phyloP scores from a whole-genome alignment of 768 basidiomycete genomes.

The Lenzites betulinus region DNA sequence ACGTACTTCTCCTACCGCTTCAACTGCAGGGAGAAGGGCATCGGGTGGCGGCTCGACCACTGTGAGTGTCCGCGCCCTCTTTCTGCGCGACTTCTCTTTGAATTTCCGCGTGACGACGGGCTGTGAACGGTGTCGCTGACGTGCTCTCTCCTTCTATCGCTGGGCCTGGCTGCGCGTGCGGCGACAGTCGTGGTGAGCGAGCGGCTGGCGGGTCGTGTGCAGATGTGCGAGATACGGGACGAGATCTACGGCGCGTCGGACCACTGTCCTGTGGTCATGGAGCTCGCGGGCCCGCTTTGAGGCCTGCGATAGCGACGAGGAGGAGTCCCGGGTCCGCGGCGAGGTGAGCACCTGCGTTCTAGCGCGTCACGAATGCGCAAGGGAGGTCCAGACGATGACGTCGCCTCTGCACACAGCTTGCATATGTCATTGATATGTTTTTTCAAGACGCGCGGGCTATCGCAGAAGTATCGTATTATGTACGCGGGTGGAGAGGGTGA shows the following conservation, averaged over 20 bases:
- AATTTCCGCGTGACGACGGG: neutral
- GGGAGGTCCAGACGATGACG: neutral
- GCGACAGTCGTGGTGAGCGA: slow-evolving; percentile 73
- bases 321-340: neutral
- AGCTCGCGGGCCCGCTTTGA: slow-evolving; percentile 54
- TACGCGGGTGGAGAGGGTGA: neutral
- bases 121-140: neutral
- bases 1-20: slow-evolving; percentile 87
- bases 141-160: no score
- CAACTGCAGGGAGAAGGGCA: slow-evolving; percentile 74
- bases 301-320: neutral
- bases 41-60: slow-evolving; percentile 88
- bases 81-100: no score
- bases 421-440: neutral
- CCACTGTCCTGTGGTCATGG: slow-evolving; percentile 80
- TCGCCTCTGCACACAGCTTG: neutral
- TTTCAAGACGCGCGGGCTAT: neutral
- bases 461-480: no score
- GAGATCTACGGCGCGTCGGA: slow-evolving; percentile 90
- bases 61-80: no score
- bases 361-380: neutral
- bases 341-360: slow-evolving; percentile 6
- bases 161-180: neutral
- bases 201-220: slow-evolving; percentile 60
- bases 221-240: slow-evolving; percentile 82